phyloP scores from a whole-genome alignment of 305 asterid species.

The Galium porrigens region DNA sequence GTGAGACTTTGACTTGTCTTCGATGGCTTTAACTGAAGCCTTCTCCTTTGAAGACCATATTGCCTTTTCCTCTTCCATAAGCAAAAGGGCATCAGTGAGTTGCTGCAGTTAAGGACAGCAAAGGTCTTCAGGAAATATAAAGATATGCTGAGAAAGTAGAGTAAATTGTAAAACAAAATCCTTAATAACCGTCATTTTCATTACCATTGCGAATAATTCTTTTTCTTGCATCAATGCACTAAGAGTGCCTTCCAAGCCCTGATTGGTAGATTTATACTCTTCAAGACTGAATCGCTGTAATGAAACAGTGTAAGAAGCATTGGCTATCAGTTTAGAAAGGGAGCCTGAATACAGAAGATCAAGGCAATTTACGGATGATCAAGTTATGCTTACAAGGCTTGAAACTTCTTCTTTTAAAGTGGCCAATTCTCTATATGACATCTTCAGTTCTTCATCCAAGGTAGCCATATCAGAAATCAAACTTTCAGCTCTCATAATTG shows the following conservation, averaged over 20 bases:
- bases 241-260: conserved; percentile 35
- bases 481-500: conserved; percentile 48
- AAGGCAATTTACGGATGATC: conserved; percentile 11
- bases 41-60: conserved; percentile 81
- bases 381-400: conserved; percentile 44
- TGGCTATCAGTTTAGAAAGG: conserved; percentile 11
- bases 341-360: conserved; percentile 5
- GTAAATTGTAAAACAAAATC: not conserved
- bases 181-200: conserved; percentile 2
- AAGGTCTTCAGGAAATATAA: not conserved
- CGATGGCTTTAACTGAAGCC: conserved; percentile 58
- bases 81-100: conserved; percentile 77
- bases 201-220: conserved; percentile 75
- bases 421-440: conserved; percentile 41
- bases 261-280: conserved; percentile 32
- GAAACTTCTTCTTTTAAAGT: conserved; percentile 49
- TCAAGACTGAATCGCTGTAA: conserved; percentile 50
- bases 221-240: conserved; percentile 46
- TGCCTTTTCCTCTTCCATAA: conserved; percentile 83
- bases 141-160: not conserved
- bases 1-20: conserved; percentile 35
- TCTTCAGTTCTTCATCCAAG: conserved; percentile 41
- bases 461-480: conserved; percentile 47
- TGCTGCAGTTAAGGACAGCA: conserved; percentile 38
- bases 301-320: conserved; percentile 16